phyloP scores from a whole-genome alignment of 306 rosid genomes.

The Cyclanthera cordifolia region DNA sequence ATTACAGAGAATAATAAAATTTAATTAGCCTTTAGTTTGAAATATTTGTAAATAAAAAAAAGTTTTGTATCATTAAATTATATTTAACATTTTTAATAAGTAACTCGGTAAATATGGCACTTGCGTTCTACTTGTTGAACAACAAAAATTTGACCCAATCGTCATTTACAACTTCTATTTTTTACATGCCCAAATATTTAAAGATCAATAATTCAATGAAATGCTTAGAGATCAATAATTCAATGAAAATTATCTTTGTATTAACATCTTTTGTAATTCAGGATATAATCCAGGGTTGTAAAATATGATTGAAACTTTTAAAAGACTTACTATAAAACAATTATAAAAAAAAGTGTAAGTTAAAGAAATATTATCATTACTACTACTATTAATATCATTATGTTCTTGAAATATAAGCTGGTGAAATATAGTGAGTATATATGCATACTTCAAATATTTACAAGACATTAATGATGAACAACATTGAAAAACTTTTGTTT shows the following conservation, averaged over 20 bases:
- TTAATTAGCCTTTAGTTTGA: background rate
- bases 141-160: background rate
- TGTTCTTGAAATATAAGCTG: constrained; percentile 3
- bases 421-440: background rate
- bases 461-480: constrained; percentile 3
- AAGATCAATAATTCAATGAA: too few relatives aligned
- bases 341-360: background rate
- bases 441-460: constrained; percentile 2
- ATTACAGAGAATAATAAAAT: background rate
- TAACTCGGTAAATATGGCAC: too few relatives aligned
- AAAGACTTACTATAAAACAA: background rate
- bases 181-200: background rate
- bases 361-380: background rate
- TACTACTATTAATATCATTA: background rate
- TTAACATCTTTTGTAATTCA: background rate
- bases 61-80: too few relatives aligned
- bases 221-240: background rate
- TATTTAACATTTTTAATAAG: background rate
- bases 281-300: background rate
- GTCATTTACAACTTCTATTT: background rate
- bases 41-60: too few relatives aligned
- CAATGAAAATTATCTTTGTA: background rate
- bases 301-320: background rate
- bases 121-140: background rate
- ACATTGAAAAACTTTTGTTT: constrained; percentile 5